phyloP scores from a whole-genome alignment of 441 rosid species.

The Sinapis alba region DNA sequence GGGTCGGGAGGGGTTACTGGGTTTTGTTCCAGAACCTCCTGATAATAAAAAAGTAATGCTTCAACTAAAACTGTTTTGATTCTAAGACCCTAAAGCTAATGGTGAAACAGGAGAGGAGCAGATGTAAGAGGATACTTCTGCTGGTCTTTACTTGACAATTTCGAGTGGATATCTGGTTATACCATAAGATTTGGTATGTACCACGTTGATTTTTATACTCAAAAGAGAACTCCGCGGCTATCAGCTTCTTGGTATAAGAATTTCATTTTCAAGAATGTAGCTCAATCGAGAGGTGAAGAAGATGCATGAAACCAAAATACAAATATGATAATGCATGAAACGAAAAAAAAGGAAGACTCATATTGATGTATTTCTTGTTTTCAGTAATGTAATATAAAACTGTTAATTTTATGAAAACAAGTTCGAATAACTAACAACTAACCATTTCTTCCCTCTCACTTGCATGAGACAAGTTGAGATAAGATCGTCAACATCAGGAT shows the following conservation, averaged over 20 bases:
- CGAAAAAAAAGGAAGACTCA: background rate
- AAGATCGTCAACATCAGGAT: too few species aligned
- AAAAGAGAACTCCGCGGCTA: slow-evolving; percentile 51
- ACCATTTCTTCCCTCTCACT: too few species aligned
- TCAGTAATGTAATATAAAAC: background rate
- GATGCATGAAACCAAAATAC: slow-evolving; percentile 7
- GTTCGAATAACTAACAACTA: background rate
- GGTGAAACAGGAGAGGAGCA: slow-evolving; percentile 53
- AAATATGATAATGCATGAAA: background rate
- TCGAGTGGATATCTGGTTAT: slow-evolving; percentile 57
- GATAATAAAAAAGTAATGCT: too few species aligned
- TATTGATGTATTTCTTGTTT: background rate
- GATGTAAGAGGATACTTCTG: slow-evolving; percentile 63
- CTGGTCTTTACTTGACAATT: slow-evolving; percentile 66
- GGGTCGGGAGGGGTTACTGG: too few species aligned
- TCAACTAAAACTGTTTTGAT: too few species aligned
- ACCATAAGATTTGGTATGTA: slow-evolving; percentile 55
- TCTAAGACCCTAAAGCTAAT: background rate
- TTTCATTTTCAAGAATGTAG: slow-evolving; percentile 40
- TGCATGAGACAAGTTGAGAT: too few species aligned
- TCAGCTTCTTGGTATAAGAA: slow-evolving; percentile 56
- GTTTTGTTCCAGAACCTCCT: too few species aligned
- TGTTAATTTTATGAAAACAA: background rate
- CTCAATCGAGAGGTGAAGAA: slow-evolving; percentile 14
- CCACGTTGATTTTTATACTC: slow-evolving; percentile 48